Percentiles rank a stretch among this genome's conserved stretches.
These are phyloP conservation scores for Phaeotremella fagi DNA, from an alignment of 768 basidiomycete genomes.

Conservation along the genomic window DNA sequence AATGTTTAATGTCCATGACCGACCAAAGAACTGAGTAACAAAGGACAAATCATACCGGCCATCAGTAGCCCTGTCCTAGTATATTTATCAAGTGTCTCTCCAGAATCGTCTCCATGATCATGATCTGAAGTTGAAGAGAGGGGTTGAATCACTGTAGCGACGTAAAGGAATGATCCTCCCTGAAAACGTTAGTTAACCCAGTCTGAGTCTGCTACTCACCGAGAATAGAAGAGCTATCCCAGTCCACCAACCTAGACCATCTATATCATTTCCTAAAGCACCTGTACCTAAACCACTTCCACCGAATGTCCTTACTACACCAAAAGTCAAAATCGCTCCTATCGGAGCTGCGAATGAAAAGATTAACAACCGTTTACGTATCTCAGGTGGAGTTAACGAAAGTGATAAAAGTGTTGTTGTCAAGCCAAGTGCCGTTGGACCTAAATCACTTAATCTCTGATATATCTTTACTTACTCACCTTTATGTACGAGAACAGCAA, in stretches of 20 bases:
- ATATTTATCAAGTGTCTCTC: slow-evolving; percentile 48
- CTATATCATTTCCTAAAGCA: slow-evolving; percentile 36
- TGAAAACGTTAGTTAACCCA: slow-evolving; percentile 38
- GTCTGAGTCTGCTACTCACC: slow-evolving; percentile 52
- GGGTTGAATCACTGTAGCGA: slow-evolving; percentile 83
- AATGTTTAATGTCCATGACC: too few species aligned
- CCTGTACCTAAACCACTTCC: slow-evolving; percentile 14
- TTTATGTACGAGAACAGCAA: slow-evolving; percentile 90
- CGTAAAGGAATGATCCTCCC: slow-evolving; percentile 93
- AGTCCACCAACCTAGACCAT: slow-evolving; percentile 55
- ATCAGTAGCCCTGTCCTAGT: slow-evolving; percentile 58
- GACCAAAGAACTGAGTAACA: slow-evolving; percentile 58
- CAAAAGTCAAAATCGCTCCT: slow-evolving; percentile 72
- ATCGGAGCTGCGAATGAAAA: slow-evolving; percentile 83
- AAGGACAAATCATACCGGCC: slow-evolving; percentile 67
- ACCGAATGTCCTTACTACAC: slow-evolving; percentile 54
- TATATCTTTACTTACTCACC: slow-evolving; percentile 46
- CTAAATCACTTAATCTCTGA: slow-evolving; percentile 50
- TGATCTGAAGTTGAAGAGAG: slow-evolving; percentile 49
- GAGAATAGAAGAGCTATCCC: slow-evolving; percentile 78
- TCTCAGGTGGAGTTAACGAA: slow-evolving; percentile 62
- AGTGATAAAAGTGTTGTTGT: slow-evolving; percentile 77
- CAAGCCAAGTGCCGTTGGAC: slow-evolving; percentile 84
- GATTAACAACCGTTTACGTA: slow-evolving; percentile 66
- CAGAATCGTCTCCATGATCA: slow-evolving; percentile 11